These are phyloP conservation scores for Gonium pectorale DNA, from an alignment of 139 green algal genomes.

Conservation along the genomic window DNA sequence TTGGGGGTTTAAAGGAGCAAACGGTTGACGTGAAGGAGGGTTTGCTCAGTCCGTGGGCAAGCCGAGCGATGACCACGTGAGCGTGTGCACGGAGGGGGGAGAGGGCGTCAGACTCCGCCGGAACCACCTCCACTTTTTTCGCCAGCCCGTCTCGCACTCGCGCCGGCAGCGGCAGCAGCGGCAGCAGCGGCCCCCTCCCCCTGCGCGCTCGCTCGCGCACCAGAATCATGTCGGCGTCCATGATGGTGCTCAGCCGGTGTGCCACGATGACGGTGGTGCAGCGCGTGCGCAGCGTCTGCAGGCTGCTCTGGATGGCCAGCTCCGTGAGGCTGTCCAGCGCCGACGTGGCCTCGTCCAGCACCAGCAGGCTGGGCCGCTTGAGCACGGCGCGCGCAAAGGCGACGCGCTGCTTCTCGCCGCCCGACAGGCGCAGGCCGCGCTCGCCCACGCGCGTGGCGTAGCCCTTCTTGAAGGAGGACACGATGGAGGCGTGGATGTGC, in stretches of 20 bases:
- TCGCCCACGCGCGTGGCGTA: constrained; percentile 85
- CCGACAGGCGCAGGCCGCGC: constrained; percentile 74
- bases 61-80: no score
- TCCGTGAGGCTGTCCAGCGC: constrained; percentile 73
- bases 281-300: constrained; percentile 53
- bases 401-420: constrained; percentile 76
- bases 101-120: no score
- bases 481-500: constrained; percentile 81
- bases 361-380: constrained; percentile 60
- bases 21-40: no score
- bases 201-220: constrained; percentile 32
- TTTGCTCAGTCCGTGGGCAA: no score
- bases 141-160: no score
- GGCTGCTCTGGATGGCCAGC: constrained; percentile 60
- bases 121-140: no score
- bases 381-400: constrained; percentile 70
- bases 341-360: constrained; percentile 77
- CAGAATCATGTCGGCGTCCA: constrained; percentile 87
- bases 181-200: no score
- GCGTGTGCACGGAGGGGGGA: no score
- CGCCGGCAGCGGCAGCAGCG: no score
- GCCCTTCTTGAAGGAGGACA: constrained; percentile 54
- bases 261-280: constrained; percentile 89
- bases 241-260: constrained; percentile 89
- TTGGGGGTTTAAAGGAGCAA: no score